Evolutionary conservation across 2,329 filamentous ascomycete species (phyloP), one percentile per base, ranked within the genome.

Genomic region (Colletotrichum trifolii): DNA sequence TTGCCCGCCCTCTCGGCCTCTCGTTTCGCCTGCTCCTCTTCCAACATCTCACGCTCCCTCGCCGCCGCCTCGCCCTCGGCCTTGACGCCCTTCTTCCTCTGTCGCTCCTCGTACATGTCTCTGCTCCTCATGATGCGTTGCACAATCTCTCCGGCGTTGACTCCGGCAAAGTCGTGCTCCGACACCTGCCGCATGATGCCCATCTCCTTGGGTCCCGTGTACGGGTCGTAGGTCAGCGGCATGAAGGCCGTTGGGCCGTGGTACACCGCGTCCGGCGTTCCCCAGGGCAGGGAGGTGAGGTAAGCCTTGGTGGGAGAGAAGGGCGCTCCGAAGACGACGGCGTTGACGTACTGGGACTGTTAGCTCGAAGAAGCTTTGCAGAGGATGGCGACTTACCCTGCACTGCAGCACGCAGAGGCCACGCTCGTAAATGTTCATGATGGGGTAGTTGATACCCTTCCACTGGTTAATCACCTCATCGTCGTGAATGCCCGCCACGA

Each of bases 371-470:
- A 2, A 10, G 8, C n/a, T 5, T 9, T 33, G 2, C 38, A 2
- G 33, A 15, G 10, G 6, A 1, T 2, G 12, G 4, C 36, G 2
- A 11, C 64, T 47, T 54, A 95, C 93, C 77, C 91, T 91, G 83
- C 96, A 99, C 75, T 99, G 96, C 68, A 98, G 82, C 36, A 98
- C 95, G 76, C 96, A 99, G 25, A 99, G 88, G 2, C 94, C 94
- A 46, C 96, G 91, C 82, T 99, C 96, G 73, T 95, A 97, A 62
- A 97, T 94, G 82, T 98, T 99, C 96, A 99, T 99, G 80, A 99
- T 98, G 34, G 96, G 96, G 75, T 97, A 99, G 81, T 99, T 99
- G 72, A 97, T 86, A 40, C 96, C 95, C 80, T 98, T 98, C 91
- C 94, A 96, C 72, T 91, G 84, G 79, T 99, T 99, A 78, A 99